A percentile compares a stretch with the other conserved stretches of the same genome.
These are phyloP conservation scores for Penicillium sp. DNA, from an alignment of 2,329 filamentous ascomycete species.

Conservation along the genomic window DNA sequence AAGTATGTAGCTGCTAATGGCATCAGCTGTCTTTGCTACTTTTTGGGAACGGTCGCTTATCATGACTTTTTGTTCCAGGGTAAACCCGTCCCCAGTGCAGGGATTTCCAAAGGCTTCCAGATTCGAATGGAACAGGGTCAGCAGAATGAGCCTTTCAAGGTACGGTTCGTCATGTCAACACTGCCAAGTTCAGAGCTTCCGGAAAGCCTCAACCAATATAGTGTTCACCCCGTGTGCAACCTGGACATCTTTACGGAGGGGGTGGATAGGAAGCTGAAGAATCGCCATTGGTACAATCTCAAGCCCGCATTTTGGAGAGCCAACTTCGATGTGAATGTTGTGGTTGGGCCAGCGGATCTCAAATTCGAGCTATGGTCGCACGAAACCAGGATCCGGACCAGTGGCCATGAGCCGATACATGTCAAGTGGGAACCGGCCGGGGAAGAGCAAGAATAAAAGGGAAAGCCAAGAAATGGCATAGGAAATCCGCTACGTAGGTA, in stretches of 20 bases:
- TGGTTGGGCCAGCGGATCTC: conserved; percentile 36
- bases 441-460: too few species aligned
- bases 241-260: conserved; percentile 28
- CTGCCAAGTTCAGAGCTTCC: conserved; percentile 24
- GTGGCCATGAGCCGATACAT: conserved; percentile 32
- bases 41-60: background rate
- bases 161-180: conserved; percentile 36
- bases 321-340: conserved; percentile 32
- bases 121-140: conserved; percentile 25
- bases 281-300: conserved; percentile 35
- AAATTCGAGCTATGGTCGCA: conserved; percentile 36
- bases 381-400: conserved; percentile 25
- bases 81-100: conserved; percentile 19
- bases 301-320: conserved; percentile 33
- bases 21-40: background rate
- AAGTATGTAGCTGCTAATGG: background rate
- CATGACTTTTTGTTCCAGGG: conserved; percentile 13
- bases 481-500: too few species aligned
- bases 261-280: conserved; percentile 36
- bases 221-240: conserved; percentile 30
- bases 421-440: too few species aligned
- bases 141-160: conserved; percentile 26
- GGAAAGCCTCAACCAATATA: conserved; percentile 20
- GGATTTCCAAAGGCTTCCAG: conserved; percentile 28
- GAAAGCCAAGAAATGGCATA: too few species aligned